These are phyloP conservation scores for Penicillium longicatenatum DNA, from an alignment of 495 filamentous ascomycete genomes.

Conservation along the genomic window DNA sequence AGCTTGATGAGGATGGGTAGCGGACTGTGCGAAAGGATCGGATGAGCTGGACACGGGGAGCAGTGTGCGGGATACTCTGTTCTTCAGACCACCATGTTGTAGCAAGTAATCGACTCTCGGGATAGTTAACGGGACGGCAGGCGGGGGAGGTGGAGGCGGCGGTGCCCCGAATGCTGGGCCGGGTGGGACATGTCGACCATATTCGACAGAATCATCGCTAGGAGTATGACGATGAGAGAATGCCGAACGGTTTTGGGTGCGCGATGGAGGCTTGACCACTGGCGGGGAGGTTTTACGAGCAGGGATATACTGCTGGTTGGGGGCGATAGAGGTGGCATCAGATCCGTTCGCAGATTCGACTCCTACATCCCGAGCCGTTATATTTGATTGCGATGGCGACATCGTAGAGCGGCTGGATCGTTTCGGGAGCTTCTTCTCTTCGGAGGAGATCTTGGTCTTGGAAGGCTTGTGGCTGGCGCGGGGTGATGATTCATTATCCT, in stretches of 20 bases:
- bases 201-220: slow-evolving; percentile 43
- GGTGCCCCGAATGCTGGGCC: slow-evolving; percentile 47
- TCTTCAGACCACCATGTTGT: slow-evolving; percentile 76
- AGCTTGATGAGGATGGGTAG: slow-evolving; percentile 35
- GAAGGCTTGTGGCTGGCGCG: slow-evolving; percentile 39
- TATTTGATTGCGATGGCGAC: slow-evolving; percentile 38
- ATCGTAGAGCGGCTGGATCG: slow-evolving; percentile 35
- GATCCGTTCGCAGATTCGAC: slow-evolving; percentile 57
- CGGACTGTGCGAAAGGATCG: slow-evolving; percentile 44
- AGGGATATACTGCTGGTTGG: slow-evolving; percentile 53
- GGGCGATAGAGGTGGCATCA: slow-evolving; percentile 66
- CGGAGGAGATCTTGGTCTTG: slow-evolving; percentile 34
- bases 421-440: slow-evolving; percentile 37
- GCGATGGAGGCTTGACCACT: slow-evolving; percentile 39
- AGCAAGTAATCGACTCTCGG: slow-evolving; percentile 89
- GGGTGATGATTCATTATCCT: slow-evolving; percentile 34
- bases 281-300: slow-evolving; percentile 43
- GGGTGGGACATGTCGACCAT: slow-evolving; percentile 42
- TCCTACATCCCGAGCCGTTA: slow-evolving; percentile 40
- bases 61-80: slow-evolving; percentile 65
- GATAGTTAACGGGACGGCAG: slow-evolving; percentile 61
- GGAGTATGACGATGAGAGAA: slow-evolving; percentile 38
- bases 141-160: slow-evolving; percentile 84
- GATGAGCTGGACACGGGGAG: slow-evolving; percentile 47
- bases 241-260: slow-evolving; percentile 41